Evolutionary conservation across 805 yeast species (phyloP), one percentile per base, ranked within the genome.

Genomic region (Yarrowia osloensis): DNA sequence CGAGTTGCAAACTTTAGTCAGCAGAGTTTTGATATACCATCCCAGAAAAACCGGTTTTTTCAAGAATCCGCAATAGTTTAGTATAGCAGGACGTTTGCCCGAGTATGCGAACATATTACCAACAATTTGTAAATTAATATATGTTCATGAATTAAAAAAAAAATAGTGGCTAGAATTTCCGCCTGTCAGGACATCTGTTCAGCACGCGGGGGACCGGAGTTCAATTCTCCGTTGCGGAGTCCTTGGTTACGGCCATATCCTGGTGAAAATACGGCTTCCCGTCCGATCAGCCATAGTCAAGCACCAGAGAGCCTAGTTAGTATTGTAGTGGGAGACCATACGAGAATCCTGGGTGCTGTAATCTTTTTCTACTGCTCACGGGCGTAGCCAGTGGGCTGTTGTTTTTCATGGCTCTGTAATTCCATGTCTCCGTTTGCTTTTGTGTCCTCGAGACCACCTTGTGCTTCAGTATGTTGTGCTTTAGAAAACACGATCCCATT

Each of bases 141-240:
- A n/a, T n/a, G n/a, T n/a, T n/a, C n/a, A n/a, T n/a, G n/a, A n/a
- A n/a, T n/a, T n/a, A n/a, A n/a, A n/a, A n/a, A n/a, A n/a, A n/a
- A n/a, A n/a, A n/a, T n/a, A n/a, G 77, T 75, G 78, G 78, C 77
- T 74, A 75, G 78, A 75, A 75, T 75, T 71, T 72, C 77, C 78
- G 78, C 77, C 77, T 75, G 78, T 75, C 77, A 75, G 69, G 26
- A 57, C 59, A 5, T 15, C 21, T 52, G 61, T 54, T 54, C 61
- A 54, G 61, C 61, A 37, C 61, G 61, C 61, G 61, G 61, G 61
- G 61, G 61, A 54, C 61, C 61, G 61, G 61, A 54, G 61, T 54
- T 54, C 61, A 54, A 54, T 54, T 54, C 61, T 54, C 61, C 61
- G 61, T 54, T 54, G 61, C 61, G 61, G 61, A 54, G 61, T 13